Evolutionary conservation across 2,329 filamentous ascomycete species (phyloP), one percentile per base, ranked within the genome.

Genomic region (Elsinoe arachidis): DNA sequence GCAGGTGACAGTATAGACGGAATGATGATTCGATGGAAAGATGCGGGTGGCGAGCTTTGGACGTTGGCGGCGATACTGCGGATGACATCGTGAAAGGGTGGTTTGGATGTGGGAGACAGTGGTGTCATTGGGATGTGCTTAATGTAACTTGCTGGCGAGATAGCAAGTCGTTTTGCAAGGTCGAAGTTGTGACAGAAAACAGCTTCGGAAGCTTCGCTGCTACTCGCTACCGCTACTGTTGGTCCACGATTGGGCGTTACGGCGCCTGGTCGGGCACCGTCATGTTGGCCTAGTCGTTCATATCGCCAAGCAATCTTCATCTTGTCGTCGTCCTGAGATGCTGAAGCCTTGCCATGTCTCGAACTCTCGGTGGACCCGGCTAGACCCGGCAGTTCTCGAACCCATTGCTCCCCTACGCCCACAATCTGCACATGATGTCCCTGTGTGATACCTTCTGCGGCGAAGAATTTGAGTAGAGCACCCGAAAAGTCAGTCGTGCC

Each of bases 261-360:
- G 84, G 83, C 80, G 66, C 74, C 54, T 34, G 56, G 44, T 34
- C 58, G 43, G 37, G 76, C 75, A 60, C 76, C 68, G 59, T 74
- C 83, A 64, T 84, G 85, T 62, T 87, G 86, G 14, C 87, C 87
- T 55, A 97, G 72, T 34, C 84, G 81, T 72, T 97, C 91, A 73
- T 99, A 99, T 70, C 93, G 81, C 93, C 93, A 99, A 2, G 93
- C 93, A 75, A 99, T 99, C 75, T 96, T 97, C 93, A 99, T 97
- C 72, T 86, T 91, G 61, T 92, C 87, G 38, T 67, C 66, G 33
- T 77, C 73, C n/a, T 59, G 59, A 68, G 14, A 58, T 41, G 43
- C 56, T n/a, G 41, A 67, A 9, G 67, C 65, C 57, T 72, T 74
- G 43, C 74, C 71, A 34, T 77, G 74, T 30, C 72, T 67, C 21